Conservation (phyloP, 805 yeast species). For the Kockiozyma suomiensis region DNA sequence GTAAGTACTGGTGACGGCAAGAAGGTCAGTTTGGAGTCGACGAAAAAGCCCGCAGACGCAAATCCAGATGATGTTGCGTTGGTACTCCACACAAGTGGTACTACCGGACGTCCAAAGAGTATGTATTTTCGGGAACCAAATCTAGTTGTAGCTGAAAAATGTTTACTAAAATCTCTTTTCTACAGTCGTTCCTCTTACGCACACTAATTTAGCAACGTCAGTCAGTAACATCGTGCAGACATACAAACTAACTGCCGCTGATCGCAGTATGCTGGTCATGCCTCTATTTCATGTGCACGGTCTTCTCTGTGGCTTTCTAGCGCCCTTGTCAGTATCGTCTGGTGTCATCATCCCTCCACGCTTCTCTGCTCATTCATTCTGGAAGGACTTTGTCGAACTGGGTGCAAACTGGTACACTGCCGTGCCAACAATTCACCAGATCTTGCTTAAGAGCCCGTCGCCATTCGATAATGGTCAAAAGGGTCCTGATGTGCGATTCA, state of each 20-base stretch:
- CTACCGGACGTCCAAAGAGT: conserved; percentile 70
- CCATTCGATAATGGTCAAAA: conserved; percentile 46
- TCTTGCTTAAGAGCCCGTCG: conserved; percentile 54
- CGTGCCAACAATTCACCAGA: conserved; percentile 76
- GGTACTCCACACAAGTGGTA: conserved; percentile 73
- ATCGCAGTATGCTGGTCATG: conserved; percentile 68
- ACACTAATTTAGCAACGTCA: conserved; percentile 61
- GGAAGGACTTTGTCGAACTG: conserved; percentile 56
- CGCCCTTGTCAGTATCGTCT: conserved; percentile 63
- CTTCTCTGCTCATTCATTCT: conserved; percentile 64
- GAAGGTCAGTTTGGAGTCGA: conserved; percentile 43
- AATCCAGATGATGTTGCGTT: conserved; percentile 56
- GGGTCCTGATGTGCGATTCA: conserved; percentile 61
- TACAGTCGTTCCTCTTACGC: conserved; percentile 66
- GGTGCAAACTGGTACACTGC: conserved; percentile 67
- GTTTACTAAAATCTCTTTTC: background rate
- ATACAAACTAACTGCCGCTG: conserved; percentile 53
- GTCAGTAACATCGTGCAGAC: conserved; percentile 62
- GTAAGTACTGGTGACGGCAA: conserved; percentile 1
- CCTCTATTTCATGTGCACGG: conserved; percentile 81
- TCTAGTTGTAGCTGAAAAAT: background rate
- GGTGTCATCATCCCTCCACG: conserved; percentile 59
- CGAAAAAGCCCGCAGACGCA: conserved; percentile 39
- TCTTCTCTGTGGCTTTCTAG: conserved; percentile 62
- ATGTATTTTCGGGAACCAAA: background rate